These are phyloP conservation scores for Penium margaritaceum DNA, from an alignment of 139 green algal species.

Conservation along the genomic window DNA sequence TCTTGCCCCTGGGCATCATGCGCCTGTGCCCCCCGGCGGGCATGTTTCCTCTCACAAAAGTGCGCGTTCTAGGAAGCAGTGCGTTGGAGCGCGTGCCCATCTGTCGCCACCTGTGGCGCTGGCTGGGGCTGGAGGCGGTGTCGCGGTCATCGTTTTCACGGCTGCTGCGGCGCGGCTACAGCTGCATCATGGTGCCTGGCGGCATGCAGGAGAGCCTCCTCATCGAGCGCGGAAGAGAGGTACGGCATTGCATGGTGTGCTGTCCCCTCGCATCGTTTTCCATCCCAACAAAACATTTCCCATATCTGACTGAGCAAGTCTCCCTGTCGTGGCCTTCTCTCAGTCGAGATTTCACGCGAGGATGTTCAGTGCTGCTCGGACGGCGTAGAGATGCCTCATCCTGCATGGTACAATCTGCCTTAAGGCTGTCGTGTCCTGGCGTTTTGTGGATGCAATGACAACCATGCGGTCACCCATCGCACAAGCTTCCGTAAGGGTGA, in stretches of 20 bases:
- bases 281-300: too few species aligned
- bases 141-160: not conserved
- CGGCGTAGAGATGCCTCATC: not conserved
- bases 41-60: too few species aligned
- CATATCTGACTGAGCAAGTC: too few species aligned
- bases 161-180: not conserved
- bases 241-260: too few species aligned
- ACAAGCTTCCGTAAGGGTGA: too few species aligned
- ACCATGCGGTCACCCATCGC: too few species aligned
- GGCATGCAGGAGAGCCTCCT: not conserved
- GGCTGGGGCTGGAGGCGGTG: not conserved
- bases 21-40: not conserved
- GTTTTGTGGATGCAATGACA: too few species aligned
- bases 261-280: too few species aligned
- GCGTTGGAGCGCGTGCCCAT: not conserved
- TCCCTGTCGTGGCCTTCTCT: too few species aligned
- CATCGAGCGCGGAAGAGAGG: not conserved
- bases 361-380: too few species aligned
- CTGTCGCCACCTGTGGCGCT: constrained; percentile 1
- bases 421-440: too few species aligned
- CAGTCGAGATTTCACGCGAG: too few species aligned
- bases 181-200: not conserved
- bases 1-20: constrained; percentile 14
- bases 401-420: not conserved
- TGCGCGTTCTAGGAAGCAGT: not conserved